These are phyloP conservation scores for Pestalotiopsis sp. DNA, from an alignment of 2,329 filamentous ascomycete genomes.

Conservation along the genomic window DNA sequence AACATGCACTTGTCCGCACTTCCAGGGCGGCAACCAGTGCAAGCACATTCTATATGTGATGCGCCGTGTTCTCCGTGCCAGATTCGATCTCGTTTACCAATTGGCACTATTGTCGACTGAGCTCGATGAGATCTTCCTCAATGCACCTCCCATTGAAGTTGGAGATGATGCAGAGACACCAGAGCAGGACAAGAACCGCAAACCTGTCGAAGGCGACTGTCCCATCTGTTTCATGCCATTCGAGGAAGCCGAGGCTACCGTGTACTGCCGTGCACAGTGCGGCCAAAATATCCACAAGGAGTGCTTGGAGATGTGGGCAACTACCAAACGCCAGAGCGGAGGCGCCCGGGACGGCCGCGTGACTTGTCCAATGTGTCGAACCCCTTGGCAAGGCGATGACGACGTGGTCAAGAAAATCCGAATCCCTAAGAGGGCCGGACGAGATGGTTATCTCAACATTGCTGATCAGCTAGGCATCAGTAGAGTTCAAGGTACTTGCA, in stretches of 20 bases:
- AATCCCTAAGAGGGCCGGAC: constrained; percentile 40
- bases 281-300: constrained; percentile 58
- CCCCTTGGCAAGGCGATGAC: constrained; percentile 54
- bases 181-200: constrained; percentile 43
- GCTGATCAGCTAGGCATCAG: constrained; percentile 63
- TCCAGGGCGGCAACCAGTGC: constrained; percentile 58
- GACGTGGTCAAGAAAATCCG: constrained; percentile 45
- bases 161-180: constrained; percentile 24
- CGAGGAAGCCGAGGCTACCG: constrained; percentile 39
- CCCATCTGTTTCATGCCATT: constrained; percentile 60
- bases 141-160: constrained; percentile 53
- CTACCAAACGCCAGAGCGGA: constrained; percentile 41
- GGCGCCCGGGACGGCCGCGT: constrained; percentile 35
- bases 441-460: constrained; percentile 65
- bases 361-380: constrained; percentile 65
- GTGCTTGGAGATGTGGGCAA: constrained; percentile 59
- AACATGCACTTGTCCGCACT: constrained; percentile 59
- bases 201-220: constrained; percentile 55
- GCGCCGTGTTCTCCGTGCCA: constrained; percentile 60
- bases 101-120: constrained; percentile 62
- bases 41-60: constrained; percentile 69
- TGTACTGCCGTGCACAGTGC: constrained; percentile 56
- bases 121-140: constrained; percentile 59
- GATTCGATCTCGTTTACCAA: constrained; percentile 61
- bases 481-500: constrained; percentile 47